phyloP scores from a whole-genome alignment of 23 red algal genomes.

The Cyanidiococcus yangmingshanensis region DNA sequence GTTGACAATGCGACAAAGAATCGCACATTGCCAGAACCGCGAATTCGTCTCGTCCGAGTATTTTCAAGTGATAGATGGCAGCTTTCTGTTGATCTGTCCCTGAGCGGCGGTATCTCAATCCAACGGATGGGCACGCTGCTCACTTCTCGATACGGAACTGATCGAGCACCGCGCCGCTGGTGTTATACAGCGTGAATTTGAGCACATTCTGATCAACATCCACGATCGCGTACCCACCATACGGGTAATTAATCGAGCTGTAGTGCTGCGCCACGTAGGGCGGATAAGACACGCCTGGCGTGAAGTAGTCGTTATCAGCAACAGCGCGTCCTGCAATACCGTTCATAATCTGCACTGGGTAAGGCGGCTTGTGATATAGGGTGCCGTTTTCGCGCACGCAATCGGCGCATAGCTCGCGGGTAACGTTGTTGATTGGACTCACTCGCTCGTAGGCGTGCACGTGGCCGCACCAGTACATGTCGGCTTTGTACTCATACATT shows the following conservation, averaged over 20 bases:
- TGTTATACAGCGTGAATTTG: conserved; percentile 34
- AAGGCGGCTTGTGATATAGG: conserved; percentile 24
- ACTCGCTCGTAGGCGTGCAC: conserved; percentile 33
- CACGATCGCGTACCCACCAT: conserved; percentile 29
- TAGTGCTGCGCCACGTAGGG: conserved; percentile 20
- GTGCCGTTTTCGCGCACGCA: conserved; percentile 22
- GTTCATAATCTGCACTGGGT: conserved; percentile 34
- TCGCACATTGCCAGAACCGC: no score
- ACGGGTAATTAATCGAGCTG: conserved; percentile 27
- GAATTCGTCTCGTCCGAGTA: no score
- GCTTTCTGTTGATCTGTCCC: no score
- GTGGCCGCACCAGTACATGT: conserved; percentile 41
- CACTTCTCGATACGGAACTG: conserved; percentile 27
- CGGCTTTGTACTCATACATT: conserved; percentile 30
- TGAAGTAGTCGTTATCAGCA: conserved; percentile 31
- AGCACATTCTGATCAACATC: conserved; percentile 21
- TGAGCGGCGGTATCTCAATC: no score
- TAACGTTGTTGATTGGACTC: conserved; percentile 25
- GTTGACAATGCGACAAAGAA: no score
- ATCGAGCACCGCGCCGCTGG: conserved; percentile 23
- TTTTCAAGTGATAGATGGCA: no score
- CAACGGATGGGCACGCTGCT: no score
- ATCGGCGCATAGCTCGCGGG: conserved; percentile 22
- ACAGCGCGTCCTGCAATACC: conserved; percentile 29
- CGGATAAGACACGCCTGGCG: conserved; percentile 20